A percentile compares a stretch with the other conserved stretches of the same genome.
Evolutionary conservation across 2,329 filamentous ascomycete genomes (phyloP).

Genomic region (Hypoxylon sp.): DNA sequence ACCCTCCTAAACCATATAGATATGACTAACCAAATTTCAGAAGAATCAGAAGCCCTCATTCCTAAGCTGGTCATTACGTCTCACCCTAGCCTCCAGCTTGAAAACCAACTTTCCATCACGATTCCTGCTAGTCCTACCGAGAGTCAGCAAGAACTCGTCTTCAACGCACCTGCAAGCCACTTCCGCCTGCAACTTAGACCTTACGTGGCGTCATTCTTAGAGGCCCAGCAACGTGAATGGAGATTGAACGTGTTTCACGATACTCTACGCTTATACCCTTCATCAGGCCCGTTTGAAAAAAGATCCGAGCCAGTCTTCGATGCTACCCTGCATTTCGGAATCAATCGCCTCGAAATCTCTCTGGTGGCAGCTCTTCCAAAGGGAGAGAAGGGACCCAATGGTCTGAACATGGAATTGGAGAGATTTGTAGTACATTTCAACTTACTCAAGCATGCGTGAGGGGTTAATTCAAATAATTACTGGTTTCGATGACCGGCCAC

Average conservation of each 20-base stretch:
- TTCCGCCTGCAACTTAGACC: conserved; percentile 80
- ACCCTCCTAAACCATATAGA: not conserved
- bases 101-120: conserved; percentile 73
- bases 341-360: conserved; percentile 85
- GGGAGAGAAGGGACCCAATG: conserved; percentile 69
- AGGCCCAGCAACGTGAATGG: conserved; percentile 75
- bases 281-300: conserved; percentile 66
- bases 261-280: conserved; percentile 70
- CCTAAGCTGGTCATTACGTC: conserved; percentile 51
- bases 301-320: conserved; percentile 80
- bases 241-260: conserved; percentile 83
- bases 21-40: conserved; percentile 44
- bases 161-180: conserved; percentile 77
- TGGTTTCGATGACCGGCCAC: not conserved
- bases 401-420: conserved; percentile 80
- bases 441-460: conserved; percentile 59
- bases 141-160: conserved; percentile 79
- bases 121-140: conserved; percentile 76
- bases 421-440: conserved; percentile 83
- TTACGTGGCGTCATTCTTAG: conserved; percentile 73
- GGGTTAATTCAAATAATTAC: not conserved
- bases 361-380: conserved; percentile 78
- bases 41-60: conserved; percentile 52
- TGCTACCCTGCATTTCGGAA: conserved; percentile 76
- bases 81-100: conserved; percentile 75